phyloP scores from a whole-genome alignment of 2,329 filamentous ascomycete species.

The Exophiala calicioides region DNA sequence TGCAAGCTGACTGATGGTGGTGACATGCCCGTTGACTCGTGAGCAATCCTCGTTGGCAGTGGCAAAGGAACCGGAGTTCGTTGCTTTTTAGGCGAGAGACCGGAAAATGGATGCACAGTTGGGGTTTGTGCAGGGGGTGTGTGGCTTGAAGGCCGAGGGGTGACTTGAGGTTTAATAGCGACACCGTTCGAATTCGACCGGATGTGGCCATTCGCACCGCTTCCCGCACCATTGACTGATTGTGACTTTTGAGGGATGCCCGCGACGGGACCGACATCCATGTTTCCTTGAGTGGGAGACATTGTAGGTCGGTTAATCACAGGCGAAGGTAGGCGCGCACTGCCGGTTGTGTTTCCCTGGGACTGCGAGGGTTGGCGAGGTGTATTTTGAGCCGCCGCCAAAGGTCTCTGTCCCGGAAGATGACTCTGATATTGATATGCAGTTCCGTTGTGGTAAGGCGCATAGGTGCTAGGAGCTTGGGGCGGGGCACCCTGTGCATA shows the following conservation, averaged over 20 bases:
- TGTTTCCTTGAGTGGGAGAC: slow-evolving; percentile 52
- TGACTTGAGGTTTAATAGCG: slow-evolving; percentile 38
- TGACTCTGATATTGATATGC: slow-evolving; percentile 31
- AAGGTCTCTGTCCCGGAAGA: slow-evolving; percentile 35
- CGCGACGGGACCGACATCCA: slow-evolving; percentile 49
- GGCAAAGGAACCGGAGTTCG: slow-evolving; percentile 36
- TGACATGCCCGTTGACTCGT: slow-evolving; percentile 21
- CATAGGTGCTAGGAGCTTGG: slow-evolving; percentile 27
- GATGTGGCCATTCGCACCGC: slow-evolving; percentile 30
- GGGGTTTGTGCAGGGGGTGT: slow-evolving; percentile 11
- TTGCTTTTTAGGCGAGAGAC: slow-evolving; percentile 50
- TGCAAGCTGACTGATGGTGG: background rate
- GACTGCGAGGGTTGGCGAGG: slow-evolving; percentile 47
- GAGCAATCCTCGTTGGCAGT: slow-evolving; percentile 33
- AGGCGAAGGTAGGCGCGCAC: slow-evolving; percentile 37
- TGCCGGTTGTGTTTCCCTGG: slow-evolving; percentile 28
- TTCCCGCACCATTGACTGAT: slow-evolving; percentile 24
- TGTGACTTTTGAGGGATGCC: slow-evolving; percentile 43
- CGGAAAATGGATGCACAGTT: slow-evolving; percentile 42
- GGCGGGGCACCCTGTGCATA: slow-evolving; percentile 27
- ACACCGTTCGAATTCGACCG: slow-evolving; percentile 37
- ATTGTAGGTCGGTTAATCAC: slow-evolving; percentile 49
- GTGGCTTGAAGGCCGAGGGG: slow-evolving; percentile 13
- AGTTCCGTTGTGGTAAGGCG: slow-evolving; percentile 25
- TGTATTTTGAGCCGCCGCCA: slow-evolving; percentile 32